These are phyloP conservation scores for Vitis hybrid DNA, from an alignment of 177 flowering plant genomes.

Conservation along the genomic window DNA sequence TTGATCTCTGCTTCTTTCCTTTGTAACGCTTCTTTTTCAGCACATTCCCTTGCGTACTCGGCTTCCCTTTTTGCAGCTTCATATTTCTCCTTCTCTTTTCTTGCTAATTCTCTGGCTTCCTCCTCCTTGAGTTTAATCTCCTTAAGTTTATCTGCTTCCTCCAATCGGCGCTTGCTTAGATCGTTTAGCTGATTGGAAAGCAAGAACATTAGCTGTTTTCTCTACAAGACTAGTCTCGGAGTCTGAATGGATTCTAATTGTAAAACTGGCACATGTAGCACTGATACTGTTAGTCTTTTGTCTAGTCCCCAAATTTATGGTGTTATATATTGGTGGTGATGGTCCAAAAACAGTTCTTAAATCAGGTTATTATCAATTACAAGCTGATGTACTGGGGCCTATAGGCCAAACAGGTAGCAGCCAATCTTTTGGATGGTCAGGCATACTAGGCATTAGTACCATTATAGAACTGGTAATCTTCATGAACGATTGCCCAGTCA, in stretches of 20 bases:
- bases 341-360: no score
- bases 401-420: no score
- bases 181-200: constrained; percentile 45
- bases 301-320: neutral
- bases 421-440: no score
- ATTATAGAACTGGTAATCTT: no score
- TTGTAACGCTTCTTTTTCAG: constrained; percentile 57
- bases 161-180: constrained; percentile 43
- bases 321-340: neutral
- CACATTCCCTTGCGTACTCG: constrained; percentile 43
- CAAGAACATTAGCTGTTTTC: constrained; percentile 1
- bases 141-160: constrained; percentile 54
- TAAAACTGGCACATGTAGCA: neutral
- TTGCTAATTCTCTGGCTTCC: constrained; percentile 53
- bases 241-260: neutral
- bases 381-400: no score
- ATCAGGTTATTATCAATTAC: no score
- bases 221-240: neutral
- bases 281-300: neutral
- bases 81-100: constrained; percentile 48
- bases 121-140: constrained; percentile 51
- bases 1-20: constrained; percentile 58
- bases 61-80: constrained; percentile 64
- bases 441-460: no score
- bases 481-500: no score